Evolutionary conservation across 1,139 yeast genomes (phyloP), one percentile per base, ranked within the genome.

Genomic region (Magnusiomyces suaveolens): DNA sequence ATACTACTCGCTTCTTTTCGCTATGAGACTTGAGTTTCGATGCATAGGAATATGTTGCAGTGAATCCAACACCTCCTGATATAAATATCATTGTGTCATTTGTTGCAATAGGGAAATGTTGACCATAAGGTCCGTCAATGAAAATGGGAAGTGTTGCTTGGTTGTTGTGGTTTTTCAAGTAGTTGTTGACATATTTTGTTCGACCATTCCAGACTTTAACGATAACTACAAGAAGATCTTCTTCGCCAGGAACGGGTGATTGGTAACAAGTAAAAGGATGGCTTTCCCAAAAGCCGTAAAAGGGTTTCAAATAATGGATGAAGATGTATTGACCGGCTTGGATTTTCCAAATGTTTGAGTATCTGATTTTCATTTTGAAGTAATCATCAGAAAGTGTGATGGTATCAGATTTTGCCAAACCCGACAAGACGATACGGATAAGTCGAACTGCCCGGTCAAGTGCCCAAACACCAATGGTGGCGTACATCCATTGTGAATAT

Each of bases 51-150:
- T 67, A 60, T 16, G 59, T 59, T 3, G 82, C 80, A 1, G 90
- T 82, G 54, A 84, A 72, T 63, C 90, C 90, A 59, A 81, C 82
- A 55, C 88, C 87, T 59, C 86, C 83, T 1, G 81, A 78, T 52
- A 82, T 59, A 52, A 82, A 71, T n/a, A 81, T 65, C 14, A 73
- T 66, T 48, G 75, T 75, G 54, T 80, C 79, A 62, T 76, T 82
- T 54, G 75, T 75, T 54, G 72, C 72, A 54, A 79, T 54, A 66
- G 84, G 74, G 57, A 78, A 61, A 60, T 70, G 60, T 61, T 69
- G 67, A 63, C 84, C 81, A 61, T 81, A 81, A 0, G 84, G 83
- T 0, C 85, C 85, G 60, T 81, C 84, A 16, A 80, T 61, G 25
- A 74, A 65, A 1, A 78, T 74, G 52, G 66, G 68, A 20, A 72